A percentile compares a stretch with the other conserved stretches of the same genome.
These are phyloP conservation scores for Diaporthe longicolla DNA, from an alignment of 2,329 filamentous ascomycete genomes.

Conservation along the genomic window DNA sequence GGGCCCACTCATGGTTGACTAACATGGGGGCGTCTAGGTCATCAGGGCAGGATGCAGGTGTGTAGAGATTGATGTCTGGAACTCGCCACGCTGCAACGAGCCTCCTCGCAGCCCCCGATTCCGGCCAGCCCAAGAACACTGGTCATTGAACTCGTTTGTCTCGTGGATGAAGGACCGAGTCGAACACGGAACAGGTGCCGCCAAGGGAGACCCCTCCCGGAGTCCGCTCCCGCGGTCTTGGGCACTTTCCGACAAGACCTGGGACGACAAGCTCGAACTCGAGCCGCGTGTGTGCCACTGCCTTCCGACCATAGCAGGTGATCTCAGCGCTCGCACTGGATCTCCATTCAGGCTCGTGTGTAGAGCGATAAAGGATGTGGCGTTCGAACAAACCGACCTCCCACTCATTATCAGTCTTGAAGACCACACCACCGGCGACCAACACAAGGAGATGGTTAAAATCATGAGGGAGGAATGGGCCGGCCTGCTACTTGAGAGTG, in stretches of 20 bases:
- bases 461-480: constrained; percentile 94
- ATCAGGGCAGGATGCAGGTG: constrained; percentile 84
- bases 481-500: constrained; percentile 76
- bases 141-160: constrained; percentile 32
- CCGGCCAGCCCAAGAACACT: constrained; percentile 49
- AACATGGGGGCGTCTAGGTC: constrained; percentile 29
- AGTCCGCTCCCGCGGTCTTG: constrained; percentile 27
- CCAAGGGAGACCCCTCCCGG: constrained; percentile 45
- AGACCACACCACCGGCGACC: constrained; percentile 84
- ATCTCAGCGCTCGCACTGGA: constrained; percentile 84
- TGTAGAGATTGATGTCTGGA: constrained; percentile 96
- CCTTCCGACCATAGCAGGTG: constrained; percentile 49
- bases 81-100: constrained; percentile 67
- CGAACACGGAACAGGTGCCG: neutral
- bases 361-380: constrained; percentile 81
- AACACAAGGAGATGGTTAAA: constrained; percentile 92
- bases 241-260: constrained; percentile 32
- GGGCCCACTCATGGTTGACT: neutral
- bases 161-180: constrained; percentile 46
- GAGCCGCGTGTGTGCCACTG: constrained; percentile 88
- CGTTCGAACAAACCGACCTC: constrained; percentile 79
- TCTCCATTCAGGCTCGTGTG: constrained; percentile 91
- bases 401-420: constrained; percentile 94
- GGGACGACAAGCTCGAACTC: constrained; percentile 51
- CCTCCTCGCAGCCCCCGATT: constrained; percentile 53